Evolutionary conservation across 2,329 filamentous ascomycete species (phyloP), one percentile per base, ranked within the genome.

Genomic region (Sporothrix phasma): DNA sequence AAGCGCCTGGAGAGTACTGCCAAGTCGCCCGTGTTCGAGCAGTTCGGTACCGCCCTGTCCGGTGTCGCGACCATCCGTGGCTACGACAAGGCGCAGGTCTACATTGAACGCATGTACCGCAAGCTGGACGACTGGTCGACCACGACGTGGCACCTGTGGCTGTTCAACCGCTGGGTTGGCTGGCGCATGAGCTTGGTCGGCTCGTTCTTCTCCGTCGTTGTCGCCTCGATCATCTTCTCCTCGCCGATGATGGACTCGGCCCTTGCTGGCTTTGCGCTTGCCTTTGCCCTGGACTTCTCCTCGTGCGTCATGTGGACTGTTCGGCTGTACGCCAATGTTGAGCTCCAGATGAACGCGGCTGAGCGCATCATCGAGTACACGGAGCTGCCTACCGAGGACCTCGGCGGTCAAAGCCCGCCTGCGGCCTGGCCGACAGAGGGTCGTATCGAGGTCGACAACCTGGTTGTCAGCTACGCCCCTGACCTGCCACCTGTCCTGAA

Each of bases 1-100:
- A 93, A 92, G 75, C 81, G 90, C 5, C 80, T 93, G 1, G 89
- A 93, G 73, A 90, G 86, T 68, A 90, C 82, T 3, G 83, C 85
- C 63, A 92, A 91, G 73, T 89, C 86, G 0, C 90, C 90, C 0
- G 85, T 93, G 0, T 92, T 91, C 69, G 89, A 93, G 72, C 85
- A 90, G 67, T 92, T 93, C 69, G 87, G 86, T 11, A 85, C 88
- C 1, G 84, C 88, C 0, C 80, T 93, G 10, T 81, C 83, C 0
- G 90, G 90, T 5, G 83, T 94, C 19, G 79, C 84, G 1, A 92
- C 89, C 0, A 90, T 94, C 61, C 84, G 90, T 13, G 87, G 88
- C 0, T 93, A 89, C 68, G 84, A 85, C 67, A 91, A 90, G 76
- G 77, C 79, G 0, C 78, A 84, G 22, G 79, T 80, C 0, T 93